These are phyloP conservation scores for Neurospora terricola DNA, from an alignment of 495 filamentous ascomycete species.

Conservation along the genomic window DNA sequence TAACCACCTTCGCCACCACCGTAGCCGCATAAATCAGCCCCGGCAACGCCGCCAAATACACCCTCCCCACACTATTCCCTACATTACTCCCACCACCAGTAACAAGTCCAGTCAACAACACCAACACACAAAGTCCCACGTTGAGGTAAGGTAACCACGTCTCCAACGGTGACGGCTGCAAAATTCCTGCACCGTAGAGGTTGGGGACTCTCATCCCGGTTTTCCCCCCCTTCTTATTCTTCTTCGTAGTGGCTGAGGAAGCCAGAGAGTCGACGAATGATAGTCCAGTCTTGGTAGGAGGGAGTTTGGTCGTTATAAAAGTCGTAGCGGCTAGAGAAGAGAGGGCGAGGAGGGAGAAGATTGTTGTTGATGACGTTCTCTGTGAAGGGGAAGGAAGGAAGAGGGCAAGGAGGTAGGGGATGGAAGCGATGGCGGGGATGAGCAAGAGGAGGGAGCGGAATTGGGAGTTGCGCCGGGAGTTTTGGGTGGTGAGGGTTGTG, in stretches of 20 bases:
- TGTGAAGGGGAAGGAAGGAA: slow-evolving; percentile 2
- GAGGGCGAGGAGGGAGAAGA: slow-evolving; percentile 45
- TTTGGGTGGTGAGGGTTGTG: slow-evolving; percentile 40
- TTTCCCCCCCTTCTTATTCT: not conserved
- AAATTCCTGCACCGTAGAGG: not conserved
- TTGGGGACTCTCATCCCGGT: not conserved
- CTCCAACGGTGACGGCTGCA: slow-evolving; percentile 26
- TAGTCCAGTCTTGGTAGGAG: slow-evolving; percentile 29
- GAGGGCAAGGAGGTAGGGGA: slow-evolving; percentile 45
- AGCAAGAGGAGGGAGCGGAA: slow-evolving; percentile 49
- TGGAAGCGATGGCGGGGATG: slow-evolving; percentile 41
- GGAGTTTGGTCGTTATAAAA: slow-evolving; percentile 35
- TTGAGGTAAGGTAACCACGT: slow-evolving; percentile 41
- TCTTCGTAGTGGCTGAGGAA: not conserved
- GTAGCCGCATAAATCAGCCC: slow-evolving; percentile 37
- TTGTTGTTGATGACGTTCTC: slow-evolving; percentile 6
- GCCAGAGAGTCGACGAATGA: slow-evolving; percentile 20
- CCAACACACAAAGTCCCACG: slow-evolving; percentile 27
- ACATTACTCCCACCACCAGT: slow-evolving; percentile 10
- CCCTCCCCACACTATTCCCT: not conserved
- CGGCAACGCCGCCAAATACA: slow-evolving; percentile 28
- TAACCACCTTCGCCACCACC: slow-evolving; percentile 39
- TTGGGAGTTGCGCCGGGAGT: slow-evolving; percentile 47
- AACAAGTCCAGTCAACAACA: slow-evolving; percentile 23
- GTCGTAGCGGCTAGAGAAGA: slow-evolving; percentile 51